Base-by-base conservation (phyloP, 495 filamentous ascomycete genomes). In the Hypoxylon fragiforme region DNA sequence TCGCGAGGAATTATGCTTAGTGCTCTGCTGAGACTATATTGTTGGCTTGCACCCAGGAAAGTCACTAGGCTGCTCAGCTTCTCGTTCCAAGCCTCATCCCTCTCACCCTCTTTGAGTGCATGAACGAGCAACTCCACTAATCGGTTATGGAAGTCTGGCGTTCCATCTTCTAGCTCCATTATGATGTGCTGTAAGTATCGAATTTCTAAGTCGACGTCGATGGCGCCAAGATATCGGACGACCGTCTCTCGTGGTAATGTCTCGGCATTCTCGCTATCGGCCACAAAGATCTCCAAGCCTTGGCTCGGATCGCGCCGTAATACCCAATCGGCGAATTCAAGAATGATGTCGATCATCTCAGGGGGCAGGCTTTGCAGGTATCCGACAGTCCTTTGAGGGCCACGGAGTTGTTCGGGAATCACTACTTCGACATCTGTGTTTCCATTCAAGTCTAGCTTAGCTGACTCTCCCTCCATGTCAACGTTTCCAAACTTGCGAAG, bases 211-310 rank as follows among this genome's bases (percentile, higher is more conserved):
- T 75, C 73, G 3, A 70, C 57, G 64, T 96, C 83, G 31, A 95
- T 84, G 0, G 70, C 69, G 34, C 84, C 74, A 13, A 99, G 71
- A 55, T 91, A 97, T 19, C 77, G 70, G 18, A 95, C 70, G 0
- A 97, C 91, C 50, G 68, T 80, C 16, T 87, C 75, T 39, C 94
- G 78, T 5, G 92, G 90, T 3, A 97, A 66, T 0, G 86, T 92
- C 73, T 97, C 92, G 1, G 94, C 92, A 65, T 96, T 96, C 63
- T 96, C 91, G 11, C 90, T 91, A 66, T 99, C 95, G 5, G 89
- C 88, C 1, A 96, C 66, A 72, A 99, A 99, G 3, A 97, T 77
- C 50, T 97, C 91, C 92, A 99, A 96, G 12, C 86, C 91, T n/a
- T 91, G 68, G 1, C 85, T 79, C 2, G 88, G 81, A 55, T 94